Evolutionary conservation across 129 eudicot genomes (phyloP).

Genomic region (Escallonia rubra): DNA sequence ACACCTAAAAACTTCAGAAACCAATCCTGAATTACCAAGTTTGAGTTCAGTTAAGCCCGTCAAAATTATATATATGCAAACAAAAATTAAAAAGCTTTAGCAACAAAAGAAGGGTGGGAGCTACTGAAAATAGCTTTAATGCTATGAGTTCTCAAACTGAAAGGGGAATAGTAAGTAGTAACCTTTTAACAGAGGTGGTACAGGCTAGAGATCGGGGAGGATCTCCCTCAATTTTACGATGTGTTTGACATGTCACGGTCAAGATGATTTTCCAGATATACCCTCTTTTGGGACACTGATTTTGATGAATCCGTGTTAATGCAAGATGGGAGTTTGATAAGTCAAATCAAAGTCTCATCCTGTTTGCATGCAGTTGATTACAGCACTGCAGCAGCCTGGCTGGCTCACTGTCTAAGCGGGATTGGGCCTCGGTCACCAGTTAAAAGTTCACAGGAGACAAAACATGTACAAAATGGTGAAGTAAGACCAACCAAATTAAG

Average conservation of each 20-base stretch:
- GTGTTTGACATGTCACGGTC: slow-evolving; percentile 41
- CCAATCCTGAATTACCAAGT: too few species aligned
- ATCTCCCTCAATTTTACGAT: slow-evolving; percentile 52
- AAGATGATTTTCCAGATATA: slow-evolving; percentile 3
- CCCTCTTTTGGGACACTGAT: neutral
- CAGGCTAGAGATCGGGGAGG: slow-evolving; percentile 14
- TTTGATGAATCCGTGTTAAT: neutral
- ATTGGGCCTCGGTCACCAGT: too few species aligned
- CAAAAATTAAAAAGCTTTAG: too few species aligned
- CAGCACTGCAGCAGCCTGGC: neutral
- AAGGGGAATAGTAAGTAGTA: neutral
- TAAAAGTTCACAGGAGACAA: neutral
- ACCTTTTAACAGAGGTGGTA: slow-evolving; percentile 9
- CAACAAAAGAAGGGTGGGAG: neutral
- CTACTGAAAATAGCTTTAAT: neutral
- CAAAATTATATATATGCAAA: too few species aligned
- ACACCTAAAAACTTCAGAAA: too few species aligned
- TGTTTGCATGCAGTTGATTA: neutral
- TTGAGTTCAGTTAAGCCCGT: too few species aligned
- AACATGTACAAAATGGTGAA: neutral
- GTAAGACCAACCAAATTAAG: too few species aligned
- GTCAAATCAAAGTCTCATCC: slow-evolving; percentile 8
- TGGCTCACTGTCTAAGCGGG: neutral
- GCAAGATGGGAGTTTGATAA: neutral
- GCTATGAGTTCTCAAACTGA: neutral